A percentile compares a stretch with the other conserved stretches of the same genome.
Evolutionary conservation across 345 rosid species (phyloP).

Genomic region (Clarkia xantiana): DNA sequence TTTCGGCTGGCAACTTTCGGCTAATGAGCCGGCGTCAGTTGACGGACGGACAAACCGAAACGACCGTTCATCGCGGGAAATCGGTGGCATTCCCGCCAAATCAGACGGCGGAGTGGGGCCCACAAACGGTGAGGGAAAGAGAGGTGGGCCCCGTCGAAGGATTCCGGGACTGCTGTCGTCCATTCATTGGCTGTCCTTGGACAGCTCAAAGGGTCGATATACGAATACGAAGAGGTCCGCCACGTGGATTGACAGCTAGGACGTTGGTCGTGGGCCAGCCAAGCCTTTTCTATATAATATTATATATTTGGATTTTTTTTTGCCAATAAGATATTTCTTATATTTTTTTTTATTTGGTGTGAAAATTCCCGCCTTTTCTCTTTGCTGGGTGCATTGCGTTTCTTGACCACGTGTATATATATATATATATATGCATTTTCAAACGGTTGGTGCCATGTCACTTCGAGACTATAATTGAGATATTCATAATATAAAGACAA

Average conservation of each 20-base stretch:
- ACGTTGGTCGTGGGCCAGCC: neutral
- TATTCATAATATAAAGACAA: too few species aligned
- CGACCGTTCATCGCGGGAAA: slow-evolving; percentile 7
- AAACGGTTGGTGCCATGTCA: slow-evolving; percentile 4
- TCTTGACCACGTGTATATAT: too few species aligned
- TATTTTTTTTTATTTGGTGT: neutral
- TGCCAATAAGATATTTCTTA: neutral
- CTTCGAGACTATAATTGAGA: too few species aligned
- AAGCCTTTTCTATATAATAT: neutral
- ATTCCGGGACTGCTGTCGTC: neutral
- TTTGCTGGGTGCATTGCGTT: neutral
- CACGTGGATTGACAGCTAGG: slow-evolving; percentile 7
- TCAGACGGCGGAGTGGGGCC: slow-evolving; percentile 6
- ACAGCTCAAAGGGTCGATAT: neutral
- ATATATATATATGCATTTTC: neutral
- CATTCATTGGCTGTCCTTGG: slow-evolving; percentile 4
- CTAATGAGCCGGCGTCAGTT: too few species aligned
- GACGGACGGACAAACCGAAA: too few species aligned
- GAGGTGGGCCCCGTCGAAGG: neutral
- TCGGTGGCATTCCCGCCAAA: slow-evolving; percentile 7
- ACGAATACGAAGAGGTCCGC: neutral
- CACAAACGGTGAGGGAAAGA: neutral
- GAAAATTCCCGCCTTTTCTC: neutral
- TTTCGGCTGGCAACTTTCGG: too few species aligned
- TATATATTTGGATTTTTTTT: too few species aligned